Evolutionary conservation across 192 early-diverging fungal species (phyloP), one percentile per base, ranked within the genome.

Genomic region (Backusella psychrophila): DNA sequence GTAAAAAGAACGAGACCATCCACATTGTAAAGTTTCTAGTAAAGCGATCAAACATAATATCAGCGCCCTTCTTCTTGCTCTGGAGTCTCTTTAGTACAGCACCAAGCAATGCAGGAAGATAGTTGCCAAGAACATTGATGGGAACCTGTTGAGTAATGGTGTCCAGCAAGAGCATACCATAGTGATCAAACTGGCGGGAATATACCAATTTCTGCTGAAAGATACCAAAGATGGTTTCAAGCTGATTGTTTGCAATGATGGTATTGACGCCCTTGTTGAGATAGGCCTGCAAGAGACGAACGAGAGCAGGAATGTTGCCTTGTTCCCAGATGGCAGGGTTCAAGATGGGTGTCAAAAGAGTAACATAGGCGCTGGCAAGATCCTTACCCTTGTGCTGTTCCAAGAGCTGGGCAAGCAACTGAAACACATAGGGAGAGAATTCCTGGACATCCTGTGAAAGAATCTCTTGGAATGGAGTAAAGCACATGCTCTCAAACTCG

Each of bases 391-490:
- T 77, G 80, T 99, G 94, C 71, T 91, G 89, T 12, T 90, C 89
- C 38, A 99, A 82, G 44, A 99, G 85, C 79, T 96, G 96, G 6
- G 96, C 88, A 73, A 98, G 82, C 73, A 99, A 87, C 84, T 99
- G 98, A 89, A 99, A 98, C 12, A 96, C 93, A 83, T 99, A 99
- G 17, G 98, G 96, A 81, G 91, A 94, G 46, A 97, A 98, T 83
- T 99, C 98, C 46, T 81, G 82, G 33, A 97, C 93, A 70, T 96
- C 96, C 73, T 91, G 86, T 63, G 90, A 87, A 31, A 99, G 84
- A 79, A 99, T 96, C 19, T 78, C 81, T 80, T 96, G 90, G 85
- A 99, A 96, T n/a, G 92, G 92, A 7, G 89, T 90, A 83, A 99
- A 96, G 69, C 98, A 85, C 38, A 94, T 85, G 5, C 83, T 85